These are phyloP conservation scores for Xylaria scruposa DNA, from an alignment of 495 filamentous ascomycete genomes.

Conservation along the genomic window DNA sequence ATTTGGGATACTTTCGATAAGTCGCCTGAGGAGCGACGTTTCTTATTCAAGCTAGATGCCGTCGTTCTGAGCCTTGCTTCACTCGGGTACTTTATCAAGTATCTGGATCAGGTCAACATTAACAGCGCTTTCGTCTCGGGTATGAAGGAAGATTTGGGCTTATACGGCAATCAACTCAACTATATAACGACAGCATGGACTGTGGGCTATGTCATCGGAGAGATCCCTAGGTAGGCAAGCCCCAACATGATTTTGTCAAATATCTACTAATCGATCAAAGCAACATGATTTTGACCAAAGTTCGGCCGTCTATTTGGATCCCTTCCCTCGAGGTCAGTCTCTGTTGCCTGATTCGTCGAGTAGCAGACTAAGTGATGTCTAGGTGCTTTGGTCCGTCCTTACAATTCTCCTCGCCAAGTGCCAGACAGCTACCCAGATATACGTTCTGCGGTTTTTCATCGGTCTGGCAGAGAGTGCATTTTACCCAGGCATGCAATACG, in stretches of 20 bases:
- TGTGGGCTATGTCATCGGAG: conserved; percentile 67
- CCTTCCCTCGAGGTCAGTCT: conserved; percentile 54
- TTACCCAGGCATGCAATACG: conserved; percentile 56
- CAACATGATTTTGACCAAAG: conserved; percentile 48
- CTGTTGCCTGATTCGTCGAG: conserved; percentile 50
- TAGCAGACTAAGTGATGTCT: conserved; percentile 30
- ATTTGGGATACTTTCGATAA: conserved; percentile 70
- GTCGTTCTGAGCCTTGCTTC: conserved; percentile 62
- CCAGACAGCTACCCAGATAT: conserved; percentile 57
- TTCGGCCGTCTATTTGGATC: conserved; percentile 66
- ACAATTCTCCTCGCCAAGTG: conserved; percentile 58
- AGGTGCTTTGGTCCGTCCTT: conserved; percentile 59
- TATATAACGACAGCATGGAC: conserved; percentile 64
- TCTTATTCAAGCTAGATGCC: conserved; percentile 66
- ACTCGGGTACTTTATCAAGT: conserved; percentile 65
- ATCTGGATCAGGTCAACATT: conserved; percentile 64
- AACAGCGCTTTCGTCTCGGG: conserved; percentile 65
- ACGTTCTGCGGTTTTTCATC: conserved; percentile 65
- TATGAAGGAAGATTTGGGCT: conserved; percentile 64
- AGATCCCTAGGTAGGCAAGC: conserved; percentile 58
- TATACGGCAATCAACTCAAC: conserved; percentile 62
- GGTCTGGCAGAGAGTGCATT: conserved; percentile 56
- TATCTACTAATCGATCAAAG: conserved; percentile 26
- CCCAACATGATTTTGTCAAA: conserved; percentile 42
- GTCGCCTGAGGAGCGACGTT: conserved; percentile 62